phyloP scores from a whole-genome alignment of 768 basidiomycete species.

The Cystofilobasidium ferigula region DNA sequence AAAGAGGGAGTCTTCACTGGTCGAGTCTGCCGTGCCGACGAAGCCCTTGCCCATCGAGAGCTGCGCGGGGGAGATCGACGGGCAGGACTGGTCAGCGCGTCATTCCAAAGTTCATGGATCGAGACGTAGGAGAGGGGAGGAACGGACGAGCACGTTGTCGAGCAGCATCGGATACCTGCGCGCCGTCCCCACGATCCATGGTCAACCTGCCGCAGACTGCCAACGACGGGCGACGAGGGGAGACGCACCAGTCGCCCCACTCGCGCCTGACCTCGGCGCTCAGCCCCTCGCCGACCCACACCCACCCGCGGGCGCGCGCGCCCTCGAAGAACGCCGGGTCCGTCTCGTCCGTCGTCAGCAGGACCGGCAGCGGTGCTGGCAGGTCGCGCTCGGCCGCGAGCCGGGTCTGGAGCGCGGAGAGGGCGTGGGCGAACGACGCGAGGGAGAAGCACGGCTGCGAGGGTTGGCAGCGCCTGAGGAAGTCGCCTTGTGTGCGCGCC shows the following conservation, averaged over 20 bases:
- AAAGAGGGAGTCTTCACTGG: neutral
- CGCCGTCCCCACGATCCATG: neutral
- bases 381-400: neutral
- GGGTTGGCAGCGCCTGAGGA: neutral
- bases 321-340: neutral
- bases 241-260: neutral
- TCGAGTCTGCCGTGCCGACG: neutral
- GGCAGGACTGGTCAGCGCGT: neutral
- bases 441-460: neutral
- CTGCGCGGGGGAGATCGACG: neutral
- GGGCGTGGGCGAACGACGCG: neutral
- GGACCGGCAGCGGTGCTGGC: neutral
- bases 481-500: neutral
- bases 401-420: neutral
- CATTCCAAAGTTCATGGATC: neutral
- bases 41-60: neutral
- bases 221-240: too few species aligned
- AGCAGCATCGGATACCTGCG: conserved; percentile 4
- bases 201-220: neutral
- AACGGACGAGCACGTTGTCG: neutral
- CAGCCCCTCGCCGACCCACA: neutral
- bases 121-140: neutral
- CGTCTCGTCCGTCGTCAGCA: neutral
- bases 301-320: neutral
- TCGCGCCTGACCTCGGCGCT: neutral